Evolutionary conservation across 164 flowering plant species (phyloP).

Genomic region (Chloranthus sessilifolius): DNA sequence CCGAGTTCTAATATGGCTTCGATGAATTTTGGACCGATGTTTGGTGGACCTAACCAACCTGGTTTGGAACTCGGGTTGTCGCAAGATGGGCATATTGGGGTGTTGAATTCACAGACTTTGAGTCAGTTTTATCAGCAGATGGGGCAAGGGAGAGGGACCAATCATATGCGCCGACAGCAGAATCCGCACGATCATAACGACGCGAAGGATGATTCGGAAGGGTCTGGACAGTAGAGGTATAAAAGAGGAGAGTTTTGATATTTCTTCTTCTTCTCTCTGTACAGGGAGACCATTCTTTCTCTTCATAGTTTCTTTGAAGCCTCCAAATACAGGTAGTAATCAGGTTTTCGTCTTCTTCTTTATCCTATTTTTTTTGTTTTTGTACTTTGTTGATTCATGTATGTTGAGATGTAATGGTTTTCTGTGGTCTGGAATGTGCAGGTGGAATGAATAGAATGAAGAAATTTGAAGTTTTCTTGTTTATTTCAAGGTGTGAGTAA

Average conservation of each 20-base stretch:
- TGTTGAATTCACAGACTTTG: conserved; percentile 42
- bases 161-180: conserved; percentile 26
- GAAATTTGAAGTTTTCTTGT: conserved; percentile 18
- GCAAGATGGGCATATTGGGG: conserved; percentile 58
- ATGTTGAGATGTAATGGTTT: not conserved
- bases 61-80: conserved; percentile 74
- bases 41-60: conserved; percentile 35
- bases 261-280: conserved; percentile 18
- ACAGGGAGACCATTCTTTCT: conserved; percentile 19
- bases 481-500: conserved; percentile 23
- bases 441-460: conserved; percentile 26
- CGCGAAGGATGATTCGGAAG: conserved; percentile 76
- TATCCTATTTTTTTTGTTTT: not conserved
- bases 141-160: conserved; percentile 31
- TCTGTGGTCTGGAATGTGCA: conserved; percentile 17
- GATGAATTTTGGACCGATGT: conserved; percentile 22
- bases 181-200: too few relatives aligned
- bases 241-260: too few relatives aligned
- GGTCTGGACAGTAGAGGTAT: conserved; percentile 42
- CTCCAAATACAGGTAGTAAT: conserved; percentile 29
- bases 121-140: conserved; percentile 53
- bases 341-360: not conserved
- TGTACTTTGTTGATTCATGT: too few relatives aligned
- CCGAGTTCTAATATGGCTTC: conserved; percentile 32
- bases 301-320: conserved; percentile 18